Evolutionary conservation across 495 filamentous ascomycete genomes (phyloP).

Genomic region (Podospora sp.): DNA sequence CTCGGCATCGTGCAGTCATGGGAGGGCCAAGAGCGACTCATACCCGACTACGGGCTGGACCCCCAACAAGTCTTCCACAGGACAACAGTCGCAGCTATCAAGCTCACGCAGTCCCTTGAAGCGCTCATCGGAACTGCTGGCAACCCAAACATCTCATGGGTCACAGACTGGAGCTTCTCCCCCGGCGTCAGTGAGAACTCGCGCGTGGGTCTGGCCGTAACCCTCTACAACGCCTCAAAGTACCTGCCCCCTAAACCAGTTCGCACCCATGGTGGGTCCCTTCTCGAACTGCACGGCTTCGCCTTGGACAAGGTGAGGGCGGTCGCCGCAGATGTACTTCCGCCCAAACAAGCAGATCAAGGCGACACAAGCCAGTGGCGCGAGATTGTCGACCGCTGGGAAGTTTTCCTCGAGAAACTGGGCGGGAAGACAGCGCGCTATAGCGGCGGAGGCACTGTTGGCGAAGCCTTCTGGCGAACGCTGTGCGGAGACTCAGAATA

Average conservation of each 20-base stretch:
- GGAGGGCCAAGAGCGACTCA: slow-evolving; percentile 17
- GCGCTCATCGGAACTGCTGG: slow-evolving; percentile 23
- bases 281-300: slow-evolving; percentile 22
- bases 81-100: slow-evolving; percentile 15
- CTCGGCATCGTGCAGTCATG: slow-evolving; percentile 30
- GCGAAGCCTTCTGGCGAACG: slow-evolving; percentile 30
- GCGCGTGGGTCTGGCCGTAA: slow-evolving; percentile 16
- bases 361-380: slow-evolving; percentile 19
- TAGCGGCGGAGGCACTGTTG: slow-evolving; percentile 16
- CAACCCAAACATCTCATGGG: slow-evolving; percentile 24
- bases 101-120: slow-evolving; percentile 22
- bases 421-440: slow-evolving; percentile 1
- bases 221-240: slow-evolving; percentile 25
- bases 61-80: slow-evolving; percentile 12
- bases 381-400: slow-evolving; percentile 16
- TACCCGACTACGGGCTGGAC: slow-evolving; percentile 24
- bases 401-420: not conserved
- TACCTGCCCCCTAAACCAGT: not conserved
- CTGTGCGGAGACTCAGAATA: slow-evolving; percentile 28
- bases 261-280: not conserved
- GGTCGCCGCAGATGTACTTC: slow-evolving; percentile 19
- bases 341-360: not conserved
- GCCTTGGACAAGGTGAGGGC: slow-evolving; percentile 25
- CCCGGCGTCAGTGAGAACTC: slow-evolving; percentile 20
- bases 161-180: slow-evolving; percentile 28